Evolutionary conservation across 202 grass and related monocot genomes (phyloP).

Genomic region (Zizania palustris): DNA sequence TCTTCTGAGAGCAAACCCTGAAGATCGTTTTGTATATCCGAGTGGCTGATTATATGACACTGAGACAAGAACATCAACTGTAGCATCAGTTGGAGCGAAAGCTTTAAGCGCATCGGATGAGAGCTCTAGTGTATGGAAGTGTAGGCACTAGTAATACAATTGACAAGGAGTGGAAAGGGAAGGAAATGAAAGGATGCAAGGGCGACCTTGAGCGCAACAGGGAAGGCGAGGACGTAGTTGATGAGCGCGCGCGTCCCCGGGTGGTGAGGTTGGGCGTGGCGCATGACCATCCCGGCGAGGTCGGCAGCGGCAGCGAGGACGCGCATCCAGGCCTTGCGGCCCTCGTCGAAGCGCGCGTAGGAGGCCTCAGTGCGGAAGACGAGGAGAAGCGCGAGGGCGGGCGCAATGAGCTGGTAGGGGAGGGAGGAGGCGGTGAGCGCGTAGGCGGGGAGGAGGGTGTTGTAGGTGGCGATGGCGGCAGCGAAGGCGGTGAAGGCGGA

Average conservation of each 20-base stretch:
- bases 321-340: slow-evolving; percentile 80
- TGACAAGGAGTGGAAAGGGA: background rate
- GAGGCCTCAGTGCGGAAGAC: slow-evolving; percentile 97
- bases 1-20: slow-evolving; percentile 71
- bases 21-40: slow-evolving; percentile 68
- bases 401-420: slow-evolving; percentile 83
- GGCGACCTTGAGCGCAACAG: slow-evolving; percentile 83
- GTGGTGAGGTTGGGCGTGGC: background rate
- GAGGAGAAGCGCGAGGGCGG: slow-evolving; percentile 83
- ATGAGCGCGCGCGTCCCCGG: slow-evolving; percentile 47
- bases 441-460: slow-evolving; percentile 66
- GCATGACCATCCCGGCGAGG: slow-evolving; percentile 68
- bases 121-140: too few relatives aligned
- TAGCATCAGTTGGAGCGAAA: background rate
- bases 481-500: slow-evolving; percentile 75
- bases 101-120: background rate
- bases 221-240: slow-evolving; percentile 92
- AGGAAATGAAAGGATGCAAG: background rate
- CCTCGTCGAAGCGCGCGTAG: slow-evolving; percentile 86
- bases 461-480: slow-evolving; percentile 71
- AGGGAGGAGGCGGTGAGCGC: slow-evolving; percentile 67
- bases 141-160: too few relatives aligned
- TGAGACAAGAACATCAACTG: slow-evolving; percentile 44
- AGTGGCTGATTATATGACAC: slow-evolving; percentile 75
- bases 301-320: slow-evolving; percentile 63